Conservation (phyloP, 2,329 filamentous ascomycete genomes). For the Paecilomyces sp. region DNA sequence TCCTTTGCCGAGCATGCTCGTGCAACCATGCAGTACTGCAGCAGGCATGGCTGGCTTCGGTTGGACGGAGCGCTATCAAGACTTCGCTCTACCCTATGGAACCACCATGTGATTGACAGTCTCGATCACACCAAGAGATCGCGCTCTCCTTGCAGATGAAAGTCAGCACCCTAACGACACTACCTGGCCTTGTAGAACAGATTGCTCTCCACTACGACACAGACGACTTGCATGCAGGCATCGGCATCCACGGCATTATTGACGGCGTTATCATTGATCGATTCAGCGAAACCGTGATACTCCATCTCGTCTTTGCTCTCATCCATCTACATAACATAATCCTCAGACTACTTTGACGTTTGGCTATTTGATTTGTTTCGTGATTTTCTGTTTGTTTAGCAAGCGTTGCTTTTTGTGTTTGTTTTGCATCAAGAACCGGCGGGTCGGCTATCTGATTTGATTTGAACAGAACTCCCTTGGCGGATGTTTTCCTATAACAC, state of each 20-base stretch:
- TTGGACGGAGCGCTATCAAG: constrained; percentile 72
- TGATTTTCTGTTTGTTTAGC: constrained; percentile 39
- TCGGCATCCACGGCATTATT: constrained; percentile 44
- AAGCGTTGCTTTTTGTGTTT: constrained; percentile 39
- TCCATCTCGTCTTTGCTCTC: constrained; percentile 30
- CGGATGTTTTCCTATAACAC: constrained; percentile 29
- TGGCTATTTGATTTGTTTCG: constrained; percentile 30
- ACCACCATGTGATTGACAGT: constrained; percentile 72
- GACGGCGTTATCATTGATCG: constrained; percentile 48
- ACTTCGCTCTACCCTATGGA: constrained; percentile 64
- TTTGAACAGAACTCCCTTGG: constrained; percentile 26
- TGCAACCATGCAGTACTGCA: constrained; percentile 74
- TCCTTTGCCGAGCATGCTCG: constrained; percentile 78
- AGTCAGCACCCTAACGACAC: background rate
- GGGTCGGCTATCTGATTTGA: constrained; percentile 39
- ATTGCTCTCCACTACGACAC: constrained; percentile 28
- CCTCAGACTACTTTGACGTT: constrained; percentile 34
- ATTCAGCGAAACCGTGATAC: constrained; percentile 38
- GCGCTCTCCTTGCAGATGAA: background rate
- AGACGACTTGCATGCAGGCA: constrained; percentile 33
- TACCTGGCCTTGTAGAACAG: constrained; percentile 26
- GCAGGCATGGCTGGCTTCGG: constrained; percentile 71
- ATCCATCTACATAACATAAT: constrained; percentile 39
- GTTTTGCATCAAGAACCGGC: constrained; percentile 39
- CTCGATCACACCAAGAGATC: background rate